A percentile compares a stretch with the other conserved stretches of the same genome.
phyloP scores from a whole-genome alignment of 768 basidiomycete genomes.

The Phanerochaete carnosa region DNA sequence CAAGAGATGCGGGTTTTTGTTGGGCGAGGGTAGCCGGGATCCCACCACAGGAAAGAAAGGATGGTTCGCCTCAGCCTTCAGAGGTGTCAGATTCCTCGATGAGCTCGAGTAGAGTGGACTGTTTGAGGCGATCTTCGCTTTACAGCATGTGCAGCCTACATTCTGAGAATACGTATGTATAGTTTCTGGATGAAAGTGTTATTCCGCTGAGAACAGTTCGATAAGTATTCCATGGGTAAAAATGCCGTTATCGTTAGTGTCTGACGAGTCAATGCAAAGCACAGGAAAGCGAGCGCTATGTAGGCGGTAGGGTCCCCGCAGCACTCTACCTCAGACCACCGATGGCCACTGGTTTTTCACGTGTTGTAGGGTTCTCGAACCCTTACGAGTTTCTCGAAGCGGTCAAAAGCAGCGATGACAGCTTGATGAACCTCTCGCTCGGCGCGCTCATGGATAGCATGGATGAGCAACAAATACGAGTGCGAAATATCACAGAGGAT shows the following conservation, averaged over 20 bases:
- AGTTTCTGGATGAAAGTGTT: too few relatives aligned
- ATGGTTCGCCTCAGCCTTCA: constrained; percentile 1
- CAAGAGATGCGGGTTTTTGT: constrained; percentile 4
- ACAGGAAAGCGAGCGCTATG: too few relatives aligned
- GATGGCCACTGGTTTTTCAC: constrained; percentile 9
- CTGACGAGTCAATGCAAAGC: too few relatives aligned
- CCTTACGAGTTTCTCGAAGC: constrained; percentile 7
- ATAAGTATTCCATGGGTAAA: too few relatives aligned
- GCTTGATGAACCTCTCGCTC: constrained; percentile 4
- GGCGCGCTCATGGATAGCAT: constrained; percentile 1
- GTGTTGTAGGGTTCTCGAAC: constrained; percentile 5
- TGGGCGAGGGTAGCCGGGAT: background rate
- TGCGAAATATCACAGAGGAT: background rate
- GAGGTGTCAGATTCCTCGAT: background rate
- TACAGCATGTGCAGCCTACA: too few relatives aligned
- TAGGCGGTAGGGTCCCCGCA: too few relatives aligned
- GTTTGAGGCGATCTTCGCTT: too few relatives aligned
- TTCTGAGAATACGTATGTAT: too few relatives aligned
- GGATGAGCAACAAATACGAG: background rate
- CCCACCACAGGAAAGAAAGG: constrained; percentile 3
- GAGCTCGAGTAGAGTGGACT: too few relatives aligned
- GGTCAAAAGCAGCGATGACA: constrained; percentile 1
- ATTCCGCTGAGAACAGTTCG: too few relatives aligned
- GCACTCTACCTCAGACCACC: background rate
- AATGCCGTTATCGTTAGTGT: too few relatives aligned